Evolutionary conservation across 2,329 filamentous ascomycete species (phyloP), one percentile per base, ranked within the genome.

Genomic region (Mycosphaerella sp.): DNA sequence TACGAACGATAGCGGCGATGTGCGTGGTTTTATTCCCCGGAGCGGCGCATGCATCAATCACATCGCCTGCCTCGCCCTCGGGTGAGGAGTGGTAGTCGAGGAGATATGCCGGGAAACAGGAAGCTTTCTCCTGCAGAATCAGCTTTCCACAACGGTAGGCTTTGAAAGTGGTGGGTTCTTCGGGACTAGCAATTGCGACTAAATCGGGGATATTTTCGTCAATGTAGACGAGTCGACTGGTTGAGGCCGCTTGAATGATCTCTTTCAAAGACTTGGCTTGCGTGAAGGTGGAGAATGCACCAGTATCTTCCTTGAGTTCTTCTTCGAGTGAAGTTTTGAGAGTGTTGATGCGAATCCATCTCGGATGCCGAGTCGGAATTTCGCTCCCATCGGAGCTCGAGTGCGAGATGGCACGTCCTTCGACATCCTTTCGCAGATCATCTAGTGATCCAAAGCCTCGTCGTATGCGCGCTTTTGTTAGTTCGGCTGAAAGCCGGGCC

Each of bases 21-120:
- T 58, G 93, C 6, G 92, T 97, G 1, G 93, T 97, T 73, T 98
- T 98, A 71, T 98, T 98, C 5, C 93, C 93, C 1, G 93, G 93
- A 0, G 93, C 93, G 0, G 93, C 89, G 68, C 92, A 97, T 0
- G 88, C 88, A 70, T 98, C 93, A n/a, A 97, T 81, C 7, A 95
- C 76, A 65, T 93, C 83, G 23, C 89, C 89, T 10, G 12, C 40
- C 8, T 7, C 21, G 2, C 45, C 54, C 46, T 50, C 44, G 26
- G 26, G 26, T 29, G 26, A 6, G 8, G 44, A 32, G 0, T 73
- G 74, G 0, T 86, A 83, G 48, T 95, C 78, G 0, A 98, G 76
- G 2, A 98, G 76, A 67, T 93, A 93, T 0, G 92, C 93, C 0
- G 93, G 93, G 66, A 98, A 96, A 67, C 93, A 98, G 0, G 91